Evolutionary conservation across 2,329 filamentous ascomycete genomes (phyloP), one percentile per base, ranked within the genome.

Genomic region (Aquanectria penicillioides): DNA sequence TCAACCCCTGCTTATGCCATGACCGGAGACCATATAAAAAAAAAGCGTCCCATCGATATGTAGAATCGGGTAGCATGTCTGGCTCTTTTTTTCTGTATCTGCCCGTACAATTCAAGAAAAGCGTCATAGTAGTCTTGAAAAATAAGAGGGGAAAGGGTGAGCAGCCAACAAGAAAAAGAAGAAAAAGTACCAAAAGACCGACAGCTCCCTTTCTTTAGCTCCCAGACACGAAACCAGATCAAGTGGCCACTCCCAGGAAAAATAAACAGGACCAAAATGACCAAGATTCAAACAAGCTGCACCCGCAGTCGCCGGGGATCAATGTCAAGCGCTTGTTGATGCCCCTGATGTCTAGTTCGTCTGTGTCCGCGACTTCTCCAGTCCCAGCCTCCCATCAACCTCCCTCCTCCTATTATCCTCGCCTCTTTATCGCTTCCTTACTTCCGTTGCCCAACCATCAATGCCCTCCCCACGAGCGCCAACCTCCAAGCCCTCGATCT

Each of bases 391-490:
- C 40, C 20, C 49, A 36, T 36, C 49, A 15, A 8, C 23, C 38
- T 11, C n/a, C 31, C 8, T 26, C 17, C 20, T 33, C 23, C 9
- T 12, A 9, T 23, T 43, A 58, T 46, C 62, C 48, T 54, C 53
- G 50, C 59, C n/a, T n/a, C n/a, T 67, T 77, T 81, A 93, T 80
- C 91, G 86, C 80, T 89, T 91, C 82, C 95, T 94, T 70, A 97
- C 85, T 80, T 98, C 94, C 34, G 83, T 88, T 8, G 93, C 88
- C 94, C 94, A 98, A 4, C 94, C 94, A 53, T 97, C 93, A 71
- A 98, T 98, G 0, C 92, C 94, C 57, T 97, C 94, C 2, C 94
- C 94, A 57, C 88, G 88, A 64, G 89, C 93, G 6, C 93, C 93
- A 1, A 96, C 91, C 43, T 88, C 80, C 26, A 97, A 82, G 1